A percentile compares a stretch with the other conserved stretches of the same genome.
Evolutionary conservation across 1,284 basidiomycete species (phyloP).

Genomic region (Malassezia nana): DNA sequence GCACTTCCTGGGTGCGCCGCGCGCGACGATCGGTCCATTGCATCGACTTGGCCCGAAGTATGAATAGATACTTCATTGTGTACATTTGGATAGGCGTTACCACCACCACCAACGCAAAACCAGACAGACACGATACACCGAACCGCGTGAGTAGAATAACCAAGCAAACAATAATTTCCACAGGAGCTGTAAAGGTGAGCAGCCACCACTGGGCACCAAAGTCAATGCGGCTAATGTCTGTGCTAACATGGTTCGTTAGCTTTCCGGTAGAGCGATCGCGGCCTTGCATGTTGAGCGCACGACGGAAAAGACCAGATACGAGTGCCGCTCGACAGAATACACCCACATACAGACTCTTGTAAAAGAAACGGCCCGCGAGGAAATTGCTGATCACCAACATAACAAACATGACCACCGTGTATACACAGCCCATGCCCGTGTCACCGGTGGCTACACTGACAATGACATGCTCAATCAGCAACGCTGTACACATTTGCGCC

Average conservation of each 20-base stretch:
- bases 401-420: conserved; percentile 17
- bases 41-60: conserved; percentile 66
- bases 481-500: conserved; percentile 36
- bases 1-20: conserved; percentile 44
- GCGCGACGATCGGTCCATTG: conserved; percentile 66
- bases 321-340: conserved; percentile 75
- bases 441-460: conserved; percentile 15
- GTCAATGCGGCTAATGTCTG: conserved; percentile 81
- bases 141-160: conserved; percentile 63
- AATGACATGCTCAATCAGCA: conserved; percentile 39
- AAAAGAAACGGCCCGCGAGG: conserved; percentile 66
- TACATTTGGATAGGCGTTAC: conserved; percentile 59
- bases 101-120: conserved; percentile 65
- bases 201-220: conserved; percentile 72
- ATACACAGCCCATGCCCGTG: conserved; percentile 37
- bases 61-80: conserved; percentile 67
- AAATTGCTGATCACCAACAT: conserved; percentile 13
- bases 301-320: conserved; percentile 76
- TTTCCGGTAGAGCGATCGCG: conserved; percentile 74
- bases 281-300: conserved; percentile 66
- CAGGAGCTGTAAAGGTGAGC: conserved; percentile 64
- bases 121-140: conserved; percentile 70
- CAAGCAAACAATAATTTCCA: conserved; percentile 50
- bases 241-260: conserved; percentile 84
- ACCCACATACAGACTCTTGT: conserved; percentile 49